Evolutionary conservation across 768 basidiomycete genomes (phyloP), one percentile per base, ranked within the genome.

Genomic region (Lactarius deliciosus): DNA sequence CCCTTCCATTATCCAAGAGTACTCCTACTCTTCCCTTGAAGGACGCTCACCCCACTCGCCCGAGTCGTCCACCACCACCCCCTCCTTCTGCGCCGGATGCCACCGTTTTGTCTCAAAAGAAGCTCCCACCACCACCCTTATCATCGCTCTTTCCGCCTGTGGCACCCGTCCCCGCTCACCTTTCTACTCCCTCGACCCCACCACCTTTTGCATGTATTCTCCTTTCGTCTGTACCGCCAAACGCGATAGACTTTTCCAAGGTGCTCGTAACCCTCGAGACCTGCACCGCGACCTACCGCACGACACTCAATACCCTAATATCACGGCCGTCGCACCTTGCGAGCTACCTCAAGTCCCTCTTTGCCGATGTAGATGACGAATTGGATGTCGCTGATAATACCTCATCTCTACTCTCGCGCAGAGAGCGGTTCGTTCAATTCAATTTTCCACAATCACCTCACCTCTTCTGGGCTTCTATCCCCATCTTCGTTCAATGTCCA

Each of bases 181-280:
- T 84, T 34, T 75, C 82, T 6, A 60, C 76, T 1, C 75, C 80
- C n/a, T 80, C 84, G 0, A 83, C 72, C 4, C 81, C 77, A 53
- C 82, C 85, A 3, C 82, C 85, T 0, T 93, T 93, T 76, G 80
- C 81, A 13, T 81, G 88, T 3, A 82, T 92, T 61, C 81, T 92
- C 6, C 74, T 94, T 36, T 88, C 88, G 0, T 76, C 85, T 25
- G 60, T 64, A 15, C 75, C 75, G 10, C 71, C 75, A 8, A 75
- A 81, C 1, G 86, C 88, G 11, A 72, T 84, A 13, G 86, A 92
- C 70, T 82, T 82, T 11, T 81, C 83, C 11, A 86, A 85, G 70
- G 77, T 86, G 40, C 85, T 93, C 59, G 81, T 94, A 58, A 85
- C 86, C 3, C 70, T 94, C 56, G 91, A 94, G 76, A 92, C 92